Evolutionary conservation across 805 yeast genomes (phyloP), one percentile per base, ranked within the genome.

Genomic region (Saturnispora dispora): DNA sequence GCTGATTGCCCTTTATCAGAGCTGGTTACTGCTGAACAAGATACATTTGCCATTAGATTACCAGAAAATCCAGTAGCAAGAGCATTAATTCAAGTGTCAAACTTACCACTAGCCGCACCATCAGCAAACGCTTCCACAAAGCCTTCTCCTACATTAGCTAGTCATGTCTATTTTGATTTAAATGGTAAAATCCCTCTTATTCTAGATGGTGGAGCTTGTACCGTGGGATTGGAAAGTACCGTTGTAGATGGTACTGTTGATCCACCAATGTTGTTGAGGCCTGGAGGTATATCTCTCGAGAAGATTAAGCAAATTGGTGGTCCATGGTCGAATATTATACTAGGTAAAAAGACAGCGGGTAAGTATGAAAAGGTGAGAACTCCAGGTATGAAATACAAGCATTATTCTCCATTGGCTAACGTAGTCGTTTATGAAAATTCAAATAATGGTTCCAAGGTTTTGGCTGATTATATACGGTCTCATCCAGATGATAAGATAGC

Each of bases 321-420:
- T 1, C 61, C 51, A 11, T 90, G 97, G 97, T 59, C 65, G 6
- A 65, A 79, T 46, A 77, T 87, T 2, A 66, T 78, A 5, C 68
- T 85, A 5, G 89, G 86, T 8, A 83, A 79, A 57, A 77, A 75
- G 56, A 78, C 80, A 2, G 88, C 88, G 1, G 85, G 82, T 18
- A 69, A 72, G 32, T 39, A 60, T 20, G 97, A 88, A 56, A 75
- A 82, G 1, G 95, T 85, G 0, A 77, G 85, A 58, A 93, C 99
- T 0, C 99, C 99, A 0, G 99, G 99, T 0, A 93, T 93, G 99
- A 93, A 93, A 63, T 93, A 93, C 64, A 82, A 86, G 58, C 99
- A 93, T 65, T 93, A 93, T 65, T 86, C 96, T 0, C 99, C 99
- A 3, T 76, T 76, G 2, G 96, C 97, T 0, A 80, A 77, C 53